These are phyloP conservation scores for Talaromyces funiculosus DNA, from an alignment of 2,329 filamentous ascomycete genomes.

Conservation along the genomic window DNA sequence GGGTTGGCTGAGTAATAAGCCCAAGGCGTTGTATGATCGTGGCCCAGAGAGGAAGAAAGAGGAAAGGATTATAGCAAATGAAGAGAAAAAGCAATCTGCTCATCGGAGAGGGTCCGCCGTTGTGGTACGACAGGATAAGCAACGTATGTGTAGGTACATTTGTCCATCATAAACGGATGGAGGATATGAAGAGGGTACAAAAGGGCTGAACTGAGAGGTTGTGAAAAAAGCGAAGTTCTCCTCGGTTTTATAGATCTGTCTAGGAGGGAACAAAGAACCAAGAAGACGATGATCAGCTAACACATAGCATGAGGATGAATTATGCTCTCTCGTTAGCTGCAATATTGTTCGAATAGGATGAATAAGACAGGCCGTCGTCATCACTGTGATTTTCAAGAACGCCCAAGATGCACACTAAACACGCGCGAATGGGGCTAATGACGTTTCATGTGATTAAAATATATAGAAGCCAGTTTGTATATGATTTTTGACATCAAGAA, in stretches of 20 bases:
- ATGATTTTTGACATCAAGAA: not conserved
- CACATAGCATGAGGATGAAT: not conserved
- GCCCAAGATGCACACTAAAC: constrained; percentile 1
- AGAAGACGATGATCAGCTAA: not conserved
- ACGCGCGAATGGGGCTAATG: not conserved
- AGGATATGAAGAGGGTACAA: not conserved
- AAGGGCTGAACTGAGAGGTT: not conserved
- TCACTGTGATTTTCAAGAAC: not conserved
- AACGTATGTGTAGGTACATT: not conserved
- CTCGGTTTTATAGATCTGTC: not conserved
- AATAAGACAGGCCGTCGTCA: not conserved
- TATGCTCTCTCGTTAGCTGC: not conserved
- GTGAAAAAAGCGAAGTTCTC: not conserved
- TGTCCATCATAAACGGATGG: not conserved
- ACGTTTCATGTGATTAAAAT: constrained; percentile 4
- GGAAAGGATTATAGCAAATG: not conserved
- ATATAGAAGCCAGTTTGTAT: not conserved
- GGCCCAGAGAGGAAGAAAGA: not conserved
- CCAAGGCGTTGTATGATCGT: not conserved
- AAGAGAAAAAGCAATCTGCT: not conserved
- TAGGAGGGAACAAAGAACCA: not conserved
- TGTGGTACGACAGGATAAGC: not conserved
- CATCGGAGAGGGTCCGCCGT: not conserved
- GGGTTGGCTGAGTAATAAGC: not conserved
- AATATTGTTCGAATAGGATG: not conserved